These are phyloP conservation scores for Chrysoporthe cubensis DNA, from an alignment of 2,329 filamentous ascomycete genomes.

Conservation along the genomic window DNA sequence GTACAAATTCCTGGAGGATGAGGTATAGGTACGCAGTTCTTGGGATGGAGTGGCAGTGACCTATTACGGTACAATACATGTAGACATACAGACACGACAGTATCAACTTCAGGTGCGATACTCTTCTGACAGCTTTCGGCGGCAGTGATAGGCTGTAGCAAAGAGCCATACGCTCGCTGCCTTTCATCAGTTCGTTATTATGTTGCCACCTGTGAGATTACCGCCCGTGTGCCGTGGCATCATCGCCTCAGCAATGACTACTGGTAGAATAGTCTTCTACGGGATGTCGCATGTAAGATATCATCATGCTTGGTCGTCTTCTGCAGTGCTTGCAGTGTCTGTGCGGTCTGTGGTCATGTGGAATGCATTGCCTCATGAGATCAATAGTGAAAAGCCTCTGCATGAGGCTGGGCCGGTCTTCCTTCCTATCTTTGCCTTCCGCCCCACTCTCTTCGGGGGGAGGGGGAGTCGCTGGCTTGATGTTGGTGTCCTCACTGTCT, in stretches of 20 bases:
- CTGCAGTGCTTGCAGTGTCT: background rate
- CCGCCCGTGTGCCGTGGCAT: background rate
- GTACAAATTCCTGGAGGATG: conserved; percentile 97
- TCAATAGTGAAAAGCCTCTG: no score
- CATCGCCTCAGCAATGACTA: background rate
- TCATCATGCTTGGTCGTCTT: background rate
- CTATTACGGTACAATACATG: conserved; percentile 1
- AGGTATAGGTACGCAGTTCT: conserved; percentile 61
- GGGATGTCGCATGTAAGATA: background rate
- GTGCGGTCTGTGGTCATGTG: background rate
- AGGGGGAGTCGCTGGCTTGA: background rate
- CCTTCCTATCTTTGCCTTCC: background rate
- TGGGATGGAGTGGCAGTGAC: background rate
- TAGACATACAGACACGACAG: background rate
- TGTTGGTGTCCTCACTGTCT: background rate
- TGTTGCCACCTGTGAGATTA: conserved; percentile 1
- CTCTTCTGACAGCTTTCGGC: background rate
- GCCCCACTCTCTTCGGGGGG: background rate
- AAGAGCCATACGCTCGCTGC: background rate
- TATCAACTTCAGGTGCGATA: background rate
- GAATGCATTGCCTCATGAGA: background rate
- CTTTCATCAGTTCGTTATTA: background rate
- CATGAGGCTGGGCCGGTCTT: background rate
- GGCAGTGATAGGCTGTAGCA: background rate
- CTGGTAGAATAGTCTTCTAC: background rate